phyloP scores from a whole-genome alignment of 2,329 filamentous ascomycete genomes.

The Hysterium pulicare region DNA sequence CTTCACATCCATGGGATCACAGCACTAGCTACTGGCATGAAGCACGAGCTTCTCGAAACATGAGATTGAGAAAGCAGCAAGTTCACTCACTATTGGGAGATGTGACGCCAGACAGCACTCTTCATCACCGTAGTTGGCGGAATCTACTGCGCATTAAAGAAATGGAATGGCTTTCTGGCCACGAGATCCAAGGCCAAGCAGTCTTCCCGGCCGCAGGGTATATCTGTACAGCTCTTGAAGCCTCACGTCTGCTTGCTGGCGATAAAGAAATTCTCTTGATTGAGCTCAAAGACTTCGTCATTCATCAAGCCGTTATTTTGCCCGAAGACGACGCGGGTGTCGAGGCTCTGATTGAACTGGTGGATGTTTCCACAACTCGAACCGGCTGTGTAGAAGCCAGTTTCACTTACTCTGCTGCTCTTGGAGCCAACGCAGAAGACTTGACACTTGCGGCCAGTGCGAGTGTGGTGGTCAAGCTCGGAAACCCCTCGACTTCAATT shows the following conservation, averaged over 20 bases:
- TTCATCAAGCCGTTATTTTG: conserved; percentile 7
- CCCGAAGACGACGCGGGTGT: conserved; percentile 3
- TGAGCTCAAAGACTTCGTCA: conserved; percentile 9
- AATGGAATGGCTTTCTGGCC: conserved; percentile 5
- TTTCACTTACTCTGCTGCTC: background rate
- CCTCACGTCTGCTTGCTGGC: background rate
- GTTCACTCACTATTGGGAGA: background rate
- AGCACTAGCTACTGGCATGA: conserved; percentile 15
- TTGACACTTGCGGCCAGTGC: background rate
- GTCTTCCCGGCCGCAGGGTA: conserved; percentile 46
- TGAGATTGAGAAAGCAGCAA: conserved; percentile 1
- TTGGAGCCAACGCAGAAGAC: background rate
- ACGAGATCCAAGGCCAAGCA: conserved; percentile 18
- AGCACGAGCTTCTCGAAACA: background rate
- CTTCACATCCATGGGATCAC: conserved; percentile 26
- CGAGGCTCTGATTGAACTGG: background rate
- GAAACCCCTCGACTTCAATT: background rate
- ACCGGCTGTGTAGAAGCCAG: background rate
- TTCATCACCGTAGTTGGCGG: background rate
- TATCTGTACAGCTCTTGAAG: conserved; percentile 34
- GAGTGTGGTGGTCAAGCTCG: background rate
- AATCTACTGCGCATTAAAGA: conserved; percentile 4
- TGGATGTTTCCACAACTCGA: background rate
- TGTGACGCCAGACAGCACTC: background rate
- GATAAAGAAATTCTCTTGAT: conserved; percentile 5